Base-by-base conservation (phyloP, 2,329 filamentous ascomycete species). In the Trichoderma hamatum region DNA sequence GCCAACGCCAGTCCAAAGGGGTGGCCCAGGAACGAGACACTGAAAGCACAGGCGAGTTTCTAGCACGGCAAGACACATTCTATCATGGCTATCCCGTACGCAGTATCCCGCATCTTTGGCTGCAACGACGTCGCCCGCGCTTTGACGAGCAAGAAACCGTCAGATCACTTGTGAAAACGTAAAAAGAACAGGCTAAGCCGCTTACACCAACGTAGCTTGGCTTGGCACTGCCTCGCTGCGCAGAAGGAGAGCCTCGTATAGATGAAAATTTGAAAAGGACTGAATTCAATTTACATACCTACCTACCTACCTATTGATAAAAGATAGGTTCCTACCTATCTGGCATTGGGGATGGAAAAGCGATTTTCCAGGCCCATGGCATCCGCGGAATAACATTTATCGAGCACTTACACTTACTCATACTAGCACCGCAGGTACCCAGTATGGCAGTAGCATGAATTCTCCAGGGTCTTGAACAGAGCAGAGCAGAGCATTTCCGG, bases 1-100 rank as follows among this genome's bases (percentile, higher is more conserved):
- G 11, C 32, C 32, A 34, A 34, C 32, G 11, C 32, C 26, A 24
- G 30, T 28, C 19, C 64, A 51, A 67, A 56, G 62, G 62, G 62
- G 62, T 46, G 62, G 62, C 51, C 62, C 61, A 55, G 28, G 46
- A 21, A 13, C 46, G 21, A 49, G 24, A 24, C n/a, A 49, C 3
- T 13, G 4, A 49, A 11, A 49, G 46, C n/a, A 49, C 46, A 13
- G 43, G 21, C 32, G 49, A 65, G 62, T 56, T 65, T 65, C 51
- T 56, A 26, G 62, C 62, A 65, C 62, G 62, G 62, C 51, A 19
- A 64, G 36, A 34, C 19, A 64, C 16, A 16, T 64, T 55, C 61
- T 64, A 16, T 64, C 61, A 54, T 64, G 60, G 61, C 61, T 64
- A 64, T 55, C 49, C 61, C 61, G 34, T 64, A 43, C 61, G 49